Evolutionary conservation across 139 green algal genomes (phyloP), one percentile per base, ranked within the genome.

Genomic region (Mesostigma viride): DNA sequence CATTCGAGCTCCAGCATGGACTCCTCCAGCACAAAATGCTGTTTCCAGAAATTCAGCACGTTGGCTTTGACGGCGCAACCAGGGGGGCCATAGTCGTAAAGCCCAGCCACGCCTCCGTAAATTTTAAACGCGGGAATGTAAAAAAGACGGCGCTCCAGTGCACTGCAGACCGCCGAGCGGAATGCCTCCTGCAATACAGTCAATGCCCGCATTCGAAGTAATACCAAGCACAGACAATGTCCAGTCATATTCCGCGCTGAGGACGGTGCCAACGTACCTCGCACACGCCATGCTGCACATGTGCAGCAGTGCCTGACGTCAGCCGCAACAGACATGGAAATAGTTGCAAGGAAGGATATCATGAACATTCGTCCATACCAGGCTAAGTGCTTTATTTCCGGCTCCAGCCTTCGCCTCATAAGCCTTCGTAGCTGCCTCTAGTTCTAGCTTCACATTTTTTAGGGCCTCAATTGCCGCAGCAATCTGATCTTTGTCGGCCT

Each of bases 1-100:
- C 93, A 98, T 78, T 99, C 94, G 30, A 95, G 79, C 84, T 98
- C 91, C 47, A 99, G 83, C 93, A 99, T 99, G 79, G 79, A 86
- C 78, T 99, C 93, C 80, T 96, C 87, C 64, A 99, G 72, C 31
- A 99, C 83, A 74, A 96, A 99, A 79, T 99, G 93, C 78, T 95
- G 82, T 6, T 27, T 47, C 77, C 77, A 83, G 36, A 81, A 76
- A 33, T 26, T 31, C 20, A 78, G 69, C 11, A 97, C 66, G 77
- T 98, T 98, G 58, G 88, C 75, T 84, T 99, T 98, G 68, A 99
- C 86, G 35, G 90, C 88, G 77, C 90, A 96, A 48, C 93, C 93
- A 0, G 93, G 90, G 0, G 93, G 93, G 3, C 93, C 93, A 74
- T 95, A 98, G 83, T 99, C 93, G 77, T 95, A 99, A 61, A 99